Base-by-base conservation (phyloP, 202 grass and related monocot genomes). In the Dendrocalamus latiflorus region DNA sequence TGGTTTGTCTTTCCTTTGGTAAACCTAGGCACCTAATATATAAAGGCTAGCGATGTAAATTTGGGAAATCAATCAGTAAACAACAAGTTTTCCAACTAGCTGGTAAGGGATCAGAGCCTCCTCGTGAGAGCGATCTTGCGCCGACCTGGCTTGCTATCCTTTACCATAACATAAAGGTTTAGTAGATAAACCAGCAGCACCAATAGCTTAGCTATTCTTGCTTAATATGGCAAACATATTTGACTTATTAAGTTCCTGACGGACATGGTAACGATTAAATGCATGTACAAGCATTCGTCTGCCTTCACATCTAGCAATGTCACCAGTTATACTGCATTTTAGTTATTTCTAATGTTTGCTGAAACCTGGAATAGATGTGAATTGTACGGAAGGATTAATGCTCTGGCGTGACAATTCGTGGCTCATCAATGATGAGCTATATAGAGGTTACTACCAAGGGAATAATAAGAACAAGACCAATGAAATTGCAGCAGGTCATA, bases 401-500 rank as follows among this genome's bases (percentile, higher is more conserved):
- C 84, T 90, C 34, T 93, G 84, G 87, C 84, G 76, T 20, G 70
- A 84, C 71, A 89, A 12, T 86, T 77, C 53, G 2, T 44, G 54
- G 72, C 11, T 62, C 30, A 77, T 92, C 59, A 84, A 76, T 5
- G 81, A 89, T 73, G 87, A 92, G 69, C 48, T 89, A 13, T 87
- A 86, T 80, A 57, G 53, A 74, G 80, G 74, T 44, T 84, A 77
- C 63, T 49, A 69, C 42, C 65, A 68, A 82, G 86, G 73, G 53
- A 90, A 90, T 75, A 44, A 39, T 21, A 45, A 78, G 4, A 79
- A 84, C 33, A 78, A 5, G 36, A 68, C 64, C 17, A 72, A 84
- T 61, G 75, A 87, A 84, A 64, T 92, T 47, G 50, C 75, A 74
- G 79, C 75, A 84, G 83, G 90, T 92, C 26, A 56, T 57, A 80